A percentile compares a stretch with the other conserved stretches of the same genome.
Evolutionary conservation across 169 alveolate species (phyloP).

Genomic region (Eimeria tenella): DNA sequence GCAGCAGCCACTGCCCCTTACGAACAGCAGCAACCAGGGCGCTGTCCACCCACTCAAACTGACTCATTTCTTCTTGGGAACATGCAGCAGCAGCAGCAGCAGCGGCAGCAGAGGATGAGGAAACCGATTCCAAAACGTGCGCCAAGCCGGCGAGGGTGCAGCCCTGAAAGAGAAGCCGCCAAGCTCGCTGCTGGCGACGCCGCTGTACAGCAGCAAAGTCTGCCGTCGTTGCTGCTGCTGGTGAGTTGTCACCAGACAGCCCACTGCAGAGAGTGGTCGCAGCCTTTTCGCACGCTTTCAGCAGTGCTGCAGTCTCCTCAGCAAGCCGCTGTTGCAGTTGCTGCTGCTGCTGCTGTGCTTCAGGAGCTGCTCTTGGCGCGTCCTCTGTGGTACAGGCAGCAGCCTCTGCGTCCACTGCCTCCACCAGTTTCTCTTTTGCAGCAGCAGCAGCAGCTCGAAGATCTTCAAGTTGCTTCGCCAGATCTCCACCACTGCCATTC

Average conservation of each 20-base stretch:
- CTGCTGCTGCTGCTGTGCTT: neutral
- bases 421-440: neutral
- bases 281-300: constrained; percentile 52
- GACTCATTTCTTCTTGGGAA: neutral
- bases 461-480: neutral
- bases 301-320: constrained; percentile 45
- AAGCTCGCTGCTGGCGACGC: constrained; percentile 29
- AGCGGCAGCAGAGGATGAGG: constrained; percentile 22
- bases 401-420: neutral
- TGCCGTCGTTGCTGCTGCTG: neutral
- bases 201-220: constrained; percentile 1
- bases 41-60: constrained; percentile 99
- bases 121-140: neutral
- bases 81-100: constrained; percentile 27
- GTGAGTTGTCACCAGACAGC: neutral
- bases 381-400: neutral
- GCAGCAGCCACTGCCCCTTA: constrained; percentile 95
- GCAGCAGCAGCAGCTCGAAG: constrained; percentile 8
- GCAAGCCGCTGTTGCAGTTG: constrained; percentile 23
- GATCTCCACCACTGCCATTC: neutral
- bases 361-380: neutral
- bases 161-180: constrained; percentile 50
- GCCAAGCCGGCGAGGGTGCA: constrained; percentile 19
- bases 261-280: neutral
- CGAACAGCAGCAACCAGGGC: constrained; percentile 96